Evolutionary conservation across 2,329 filamentous ascomycete species (phyloP).

Genomic region (Botrytis galanthina): DNA sequence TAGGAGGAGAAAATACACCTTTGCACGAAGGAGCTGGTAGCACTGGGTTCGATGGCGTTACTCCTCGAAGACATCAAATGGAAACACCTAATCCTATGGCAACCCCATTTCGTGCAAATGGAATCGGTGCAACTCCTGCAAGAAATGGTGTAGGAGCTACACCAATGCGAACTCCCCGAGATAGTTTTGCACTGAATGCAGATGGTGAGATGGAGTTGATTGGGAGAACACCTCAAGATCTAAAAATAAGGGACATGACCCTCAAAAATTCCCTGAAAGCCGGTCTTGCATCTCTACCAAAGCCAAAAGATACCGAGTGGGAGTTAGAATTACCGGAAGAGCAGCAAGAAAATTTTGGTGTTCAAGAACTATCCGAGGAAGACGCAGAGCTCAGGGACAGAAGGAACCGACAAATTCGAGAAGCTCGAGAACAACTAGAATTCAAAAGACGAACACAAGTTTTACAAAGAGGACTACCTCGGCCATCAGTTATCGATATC

Average conservation of each 20-base stretch:
- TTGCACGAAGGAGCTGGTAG: slow-evolving; percentile 78
- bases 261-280: slow-evolving; percentile 66
- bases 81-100: slow-evolving; percentile 96
- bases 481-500: slow-evolving; percentile 72
- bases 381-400: slow-evolving; percentile 72
- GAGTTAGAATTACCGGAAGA: slow-evolving; percentile 91
- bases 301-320: slow-evolving; percentile 91
- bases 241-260: slow-evolving; percentile 68
- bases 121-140: slow-evolving; percentile 64
- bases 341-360: slow-evolving; percentile 55
- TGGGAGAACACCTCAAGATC: slow-evolving; percentile 73
- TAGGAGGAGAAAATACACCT: slow-evolving; percentile 92
- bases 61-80: slow-evolving; percentile 74
- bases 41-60: slow-evolving; percentile 83
- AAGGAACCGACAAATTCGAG: slow-evolving; percentile 68
- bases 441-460: slow-evolving; percentile 84
- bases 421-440: slow-evolving; percentile 69
- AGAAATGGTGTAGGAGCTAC: slow-evolving; percentile 67
- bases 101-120: slow-evolving; percentile 72
- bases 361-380: slow-evolving; percentile 55
- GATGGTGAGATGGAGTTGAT: slow-evolving; percentile 64
- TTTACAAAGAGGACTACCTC: slow-evolving; percentile 79
- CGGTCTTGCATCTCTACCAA: slow-evolving; percentile 79
- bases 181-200: slow-evolving; percentile 80
- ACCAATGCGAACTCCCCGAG: slow-evolving; percentile 82